Evolutionary conservation across 2,329 filamentous ascomycete genomes (phyloP).

Genomic region (Aspergillus awamori): DNA sequence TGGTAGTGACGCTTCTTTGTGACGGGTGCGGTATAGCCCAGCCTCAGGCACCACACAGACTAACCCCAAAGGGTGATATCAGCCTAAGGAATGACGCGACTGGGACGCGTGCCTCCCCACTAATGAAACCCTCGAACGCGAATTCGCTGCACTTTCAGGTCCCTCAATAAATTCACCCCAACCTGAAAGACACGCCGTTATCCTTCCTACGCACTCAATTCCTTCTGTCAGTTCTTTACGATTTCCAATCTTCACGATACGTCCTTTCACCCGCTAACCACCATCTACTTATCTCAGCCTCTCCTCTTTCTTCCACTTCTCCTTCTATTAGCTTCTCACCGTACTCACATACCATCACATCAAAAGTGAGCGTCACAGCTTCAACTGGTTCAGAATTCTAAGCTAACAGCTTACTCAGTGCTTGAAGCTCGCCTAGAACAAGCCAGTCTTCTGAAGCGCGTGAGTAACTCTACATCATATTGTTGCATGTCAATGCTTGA

Average conservation of each 20-base stretch:
- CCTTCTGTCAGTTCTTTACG: neutral
- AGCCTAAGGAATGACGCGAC: slow-evolving; percentile 34
- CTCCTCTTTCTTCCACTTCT: slow-evolving; percentile 12
- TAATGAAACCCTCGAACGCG: slow-evolving; percentile 26
- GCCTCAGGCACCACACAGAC: slow-evolving; percentile 21
- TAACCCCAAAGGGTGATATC: slow-evolving; percentile 36
- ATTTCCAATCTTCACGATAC: neutral
- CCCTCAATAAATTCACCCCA: slow-evolving; percentile 7
- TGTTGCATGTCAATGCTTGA: neutral
- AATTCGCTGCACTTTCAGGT: slow-evolving; percentile 18
- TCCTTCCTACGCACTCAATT: slow-evolving; percentile 6
- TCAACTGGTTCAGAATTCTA: neutral
- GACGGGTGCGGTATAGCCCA: neutral
- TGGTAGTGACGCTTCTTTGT: neutral
- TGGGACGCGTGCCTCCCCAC: slow-evolving; percentile 32
- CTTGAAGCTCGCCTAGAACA: slow-evolving; percentile 97
- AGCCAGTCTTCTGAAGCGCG: slow-evolving; percentile 93
- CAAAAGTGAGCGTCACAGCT: slow-evolving; percentile 34
- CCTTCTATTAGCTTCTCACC: slow-evolving; percentile 20
- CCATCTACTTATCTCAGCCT: neutral
- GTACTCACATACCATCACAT: slow-evolving; percentile 16
- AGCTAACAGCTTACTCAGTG: slow-evolving; percentile 57
- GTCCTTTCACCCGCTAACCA: neutral
- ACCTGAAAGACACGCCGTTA: slow-evolving; percentile 1
- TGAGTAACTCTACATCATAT: slow-evolving; percentile 43